Conservation (phyloP, 352 stramenopile genomes). For the Pythium chondricola region DNA sequence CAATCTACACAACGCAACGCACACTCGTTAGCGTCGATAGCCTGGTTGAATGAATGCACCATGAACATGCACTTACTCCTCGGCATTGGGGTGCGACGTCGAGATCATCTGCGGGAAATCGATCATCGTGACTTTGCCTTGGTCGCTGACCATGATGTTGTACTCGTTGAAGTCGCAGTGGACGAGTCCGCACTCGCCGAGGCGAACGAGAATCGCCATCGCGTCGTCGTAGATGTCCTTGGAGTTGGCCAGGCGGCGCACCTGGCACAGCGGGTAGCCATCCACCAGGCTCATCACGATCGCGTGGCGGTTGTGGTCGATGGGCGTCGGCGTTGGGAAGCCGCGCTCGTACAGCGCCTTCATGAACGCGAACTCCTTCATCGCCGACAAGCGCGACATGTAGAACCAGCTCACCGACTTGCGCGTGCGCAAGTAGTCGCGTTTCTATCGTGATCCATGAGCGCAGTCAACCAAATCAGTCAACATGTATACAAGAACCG, state of each 20-base stretch:
- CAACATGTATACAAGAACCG: too few relatives aligned
- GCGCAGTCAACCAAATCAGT: too few relatives aligned
- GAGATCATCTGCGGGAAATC: slow-evolving; percentile 99
- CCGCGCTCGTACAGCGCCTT: slow-evolving; percentile 94
- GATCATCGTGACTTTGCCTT: slow-evolving; percentile 97
- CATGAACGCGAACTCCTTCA: slow-evolving; percentile 99
- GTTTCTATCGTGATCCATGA: slow-evolving; percentile 80
- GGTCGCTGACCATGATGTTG: slow-evolving; percentile 98
- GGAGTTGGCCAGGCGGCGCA: slow-evolving; percentile 89
- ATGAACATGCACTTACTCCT: slow-evolving; percentile 73
- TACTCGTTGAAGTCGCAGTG: slow-evolving; percentile 99
- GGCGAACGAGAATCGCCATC: slow-evolving; percentile 94
- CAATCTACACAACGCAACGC: slow-evolving; percentile 33
- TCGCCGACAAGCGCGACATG: slow-evolving; percentile 96
- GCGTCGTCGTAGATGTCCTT: slow-evolving; percentile 93
- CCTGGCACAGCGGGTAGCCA: slow-evolving; percentile 94
- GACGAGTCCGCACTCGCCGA: slow-evolving; percentile 96
- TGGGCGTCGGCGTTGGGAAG: slow-evolving; percentile 96
- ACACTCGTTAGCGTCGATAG: not conserved
- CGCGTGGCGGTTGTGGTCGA: slow-evolving; percentile 97
- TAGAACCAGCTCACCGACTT: slow-evolving; percentile 98
- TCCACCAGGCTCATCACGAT: slow-evolving; percentile 97
- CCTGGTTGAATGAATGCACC: not conserved
- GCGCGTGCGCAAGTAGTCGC: slow-evolving; percentile 97
- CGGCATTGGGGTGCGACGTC: slow-evolving; percentile 96